Conservation (phyloP, 2,329 filamentous ascomycete species). For the Herpotrichia juniperi region DNA sequence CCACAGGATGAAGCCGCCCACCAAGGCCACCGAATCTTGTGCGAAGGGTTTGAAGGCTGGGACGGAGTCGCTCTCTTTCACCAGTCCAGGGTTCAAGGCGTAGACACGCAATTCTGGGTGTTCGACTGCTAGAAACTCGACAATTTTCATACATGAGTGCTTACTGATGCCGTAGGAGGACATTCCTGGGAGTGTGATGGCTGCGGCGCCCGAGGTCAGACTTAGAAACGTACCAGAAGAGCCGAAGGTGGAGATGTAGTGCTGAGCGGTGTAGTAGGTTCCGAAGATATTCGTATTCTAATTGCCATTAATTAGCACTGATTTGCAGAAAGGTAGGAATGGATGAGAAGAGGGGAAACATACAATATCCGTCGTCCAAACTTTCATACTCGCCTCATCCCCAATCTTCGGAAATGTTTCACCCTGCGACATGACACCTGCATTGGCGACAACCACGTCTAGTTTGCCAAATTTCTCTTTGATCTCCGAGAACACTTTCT, state of each 20-base stretch:
- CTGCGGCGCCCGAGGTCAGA: conserved; percentile 5
- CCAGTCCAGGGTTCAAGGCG: conserved; percentile 11
- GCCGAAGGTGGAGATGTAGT: conserved; percentile 13
- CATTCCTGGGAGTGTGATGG: conserved; percentile 1
- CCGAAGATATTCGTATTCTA: conserved; percentile 13
- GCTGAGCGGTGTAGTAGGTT: conserved; percentile 16
- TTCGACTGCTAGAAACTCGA: conserved; percentile 11
- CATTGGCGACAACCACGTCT: conserved; percentile 16
- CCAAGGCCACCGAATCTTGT: conserved; percentile 8
- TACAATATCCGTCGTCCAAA: conserved; percentile 10
- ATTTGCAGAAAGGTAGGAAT: background rate
- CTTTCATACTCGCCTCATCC: conserved; percentile 3
- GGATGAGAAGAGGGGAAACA: background rate
- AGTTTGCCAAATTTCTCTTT: conserved; percentile 8
- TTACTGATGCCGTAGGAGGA: conserved; percentile 14
- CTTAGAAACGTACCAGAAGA: conserved; percentile 3
- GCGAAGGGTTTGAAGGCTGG: conserved; percentile 9
- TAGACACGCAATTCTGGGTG: conserved; percentile 6
- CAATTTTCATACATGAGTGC: conserved; percentile 5
- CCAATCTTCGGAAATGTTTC: conserved; percentile 4
- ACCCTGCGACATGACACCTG: conserved; percentile 4
- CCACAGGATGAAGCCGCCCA: conserved; percentile 10
- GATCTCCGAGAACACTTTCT: conserved; percentile 4
- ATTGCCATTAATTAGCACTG: background rate
- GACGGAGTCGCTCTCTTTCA: conserved; percentile 3